Evolutionary conservation across 2,329 filamentous ascomycete genomes (phyloP), one percentile per base, ranked within the genome.

Genomic region (Talaromyces pinophilus): DNA sequence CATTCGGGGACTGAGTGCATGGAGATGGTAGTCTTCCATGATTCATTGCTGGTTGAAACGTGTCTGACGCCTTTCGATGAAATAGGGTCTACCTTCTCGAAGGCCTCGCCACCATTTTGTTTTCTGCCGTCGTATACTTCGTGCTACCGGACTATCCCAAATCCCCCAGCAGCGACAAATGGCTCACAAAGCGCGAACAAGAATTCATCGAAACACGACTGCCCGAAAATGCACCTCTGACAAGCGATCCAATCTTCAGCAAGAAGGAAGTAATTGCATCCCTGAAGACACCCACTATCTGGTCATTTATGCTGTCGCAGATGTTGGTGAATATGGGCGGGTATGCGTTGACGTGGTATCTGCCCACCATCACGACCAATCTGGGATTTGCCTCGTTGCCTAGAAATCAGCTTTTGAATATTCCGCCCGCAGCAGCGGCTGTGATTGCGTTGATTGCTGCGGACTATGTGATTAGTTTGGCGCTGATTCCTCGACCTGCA

Each of bases 61-160:
- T 15, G 4, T 5, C 46, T 48, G 11, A 48, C 46, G 10, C 10
- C n/a, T 10, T 46, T 25, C 5, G 19, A 25, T 48, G 19, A 11
- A 48, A 22, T 30, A 52, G 48, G 48, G 77, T 83, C 1, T 83
- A 80, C 65, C 72, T 83, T 13, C 73, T 83, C 1, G 82, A 83
- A 69, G 81, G 81, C 2, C 66, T 82, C 11, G 69, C 72, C 6
- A 82, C 81, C 0, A 78, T 82, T 13, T 57, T 81, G 19, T 81
- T 82, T 69, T 73, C 75, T 19, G 71, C 67, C 5, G 72, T 77
- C 15, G 75, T 82, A 1, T 82, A 72, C 69, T 72, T 75, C 33
- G 73, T 78, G 17, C 73, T 83, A 1, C 82, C 82, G 0, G 82
- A 83, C 67, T 82, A 80, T 62, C 81, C 81, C 5, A 81, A 81